phyloP scores from a whole-genome alignment of 2,329 filamentous ascomycete genomes.

The Cercospora nicotianae region DNA sequence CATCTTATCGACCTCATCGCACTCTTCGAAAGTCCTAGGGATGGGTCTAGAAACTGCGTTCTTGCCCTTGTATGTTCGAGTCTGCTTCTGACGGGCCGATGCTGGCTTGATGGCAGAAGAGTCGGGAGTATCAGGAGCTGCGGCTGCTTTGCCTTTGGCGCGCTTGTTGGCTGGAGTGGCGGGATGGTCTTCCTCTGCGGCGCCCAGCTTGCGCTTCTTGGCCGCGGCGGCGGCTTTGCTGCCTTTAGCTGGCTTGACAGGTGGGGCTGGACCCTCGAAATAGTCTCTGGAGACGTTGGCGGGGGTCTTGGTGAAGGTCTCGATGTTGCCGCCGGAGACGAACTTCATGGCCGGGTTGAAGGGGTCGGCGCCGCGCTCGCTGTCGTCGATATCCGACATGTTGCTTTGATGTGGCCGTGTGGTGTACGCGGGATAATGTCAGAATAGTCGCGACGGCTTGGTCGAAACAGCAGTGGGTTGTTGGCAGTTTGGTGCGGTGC shows the following conservation, averaged over 20 bases:
- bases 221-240: slow-evolving; percentile 1
- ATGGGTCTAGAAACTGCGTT: slow-evolving; percentile 20
- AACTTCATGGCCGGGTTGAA: slow-evolving; percentile 21
- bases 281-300: slow-evolving; percentile 25
- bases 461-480: background rate
- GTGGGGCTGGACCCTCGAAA: slow-evolving; percentile 15
- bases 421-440: background rate
- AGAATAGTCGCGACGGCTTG: background rate
- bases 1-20: slow-evolving; percentile 32
- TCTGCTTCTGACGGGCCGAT: slow-evolving; percentile 11
- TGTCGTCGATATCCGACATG: slow-evolving; percentile 3
- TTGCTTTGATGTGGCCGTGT: background rate
- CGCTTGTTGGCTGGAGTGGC: slow-evolving; percentile 11
- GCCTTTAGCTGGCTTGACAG: background rate
- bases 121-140: background rate
- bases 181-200: background rate
- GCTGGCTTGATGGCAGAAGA: background rate
- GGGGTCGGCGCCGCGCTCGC: slow-evolving; percentile 3
- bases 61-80: slow-evolving; percentile 16
- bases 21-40: slow-evolving; percentile 32
- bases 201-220: slow-evolving; percentile 22
- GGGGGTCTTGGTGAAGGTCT: slow-evolving; percentile 25
- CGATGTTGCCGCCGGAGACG: slow-evolving; percentile 18
- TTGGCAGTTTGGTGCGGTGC: background rate
- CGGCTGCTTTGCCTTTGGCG: slow-evolving; percentile 1